These are phyloP conservation scores for Rhododendron williamsianum DNA, from an alignment of 148 eudicot genomes.

Conservation along the genomic window DNA sequence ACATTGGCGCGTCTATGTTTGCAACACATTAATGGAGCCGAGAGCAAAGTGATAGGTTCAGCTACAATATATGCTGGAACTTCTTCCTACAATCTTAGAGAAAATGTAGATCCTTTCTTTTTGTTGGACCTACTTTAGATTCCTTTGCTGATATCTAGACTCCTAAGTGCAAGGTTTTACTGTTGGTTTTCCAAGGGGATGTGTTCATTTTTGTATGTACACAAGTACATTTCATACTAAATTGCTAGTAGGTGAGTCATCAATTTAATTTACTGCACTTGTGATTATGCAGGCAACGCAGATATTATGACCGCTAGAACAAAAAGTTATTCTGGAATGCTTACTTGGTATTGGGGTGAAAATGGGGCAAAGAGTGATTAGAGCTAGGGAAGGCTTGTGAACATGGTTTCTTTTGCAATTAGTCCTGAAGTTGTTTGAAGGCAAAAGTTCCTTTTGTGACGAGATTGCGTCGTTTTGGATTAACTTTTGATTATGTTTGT, in stretches of 20 bases:
- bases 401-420: neutral
- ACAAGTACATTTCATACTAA: neutral
- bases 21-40: neutral
- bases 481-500: neutral
- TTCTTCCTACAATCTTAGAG: neutral
- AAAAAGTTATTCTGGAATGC: neutral
- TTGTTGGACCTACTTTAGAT: neutral
- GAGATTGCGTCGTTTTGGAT: neutral
- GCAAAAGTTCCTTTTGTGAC: neutral
- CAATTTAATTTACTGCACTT: neutral
- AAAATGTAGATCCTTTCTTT: neutral
- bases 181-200: neutral
- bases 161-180: neutral
- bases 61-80: neutral
- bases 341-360: neutral
- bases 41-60: neutral
- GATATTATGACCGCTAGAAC: neutral
- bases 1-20: neutral
- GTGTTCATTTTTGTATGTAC: neutral
- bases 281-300: slow-evolving; percentile 2
- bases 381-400: neutral
- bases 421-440: neutral
- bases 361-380: neutral
- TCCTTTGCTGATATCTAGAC: neutral
- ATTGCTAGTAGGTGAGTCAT: neutral